Evolutionary conservation across 371 early-diverging fungal species (phyloP).

Genomic region (Saksenaea vasiformis): DNA sequence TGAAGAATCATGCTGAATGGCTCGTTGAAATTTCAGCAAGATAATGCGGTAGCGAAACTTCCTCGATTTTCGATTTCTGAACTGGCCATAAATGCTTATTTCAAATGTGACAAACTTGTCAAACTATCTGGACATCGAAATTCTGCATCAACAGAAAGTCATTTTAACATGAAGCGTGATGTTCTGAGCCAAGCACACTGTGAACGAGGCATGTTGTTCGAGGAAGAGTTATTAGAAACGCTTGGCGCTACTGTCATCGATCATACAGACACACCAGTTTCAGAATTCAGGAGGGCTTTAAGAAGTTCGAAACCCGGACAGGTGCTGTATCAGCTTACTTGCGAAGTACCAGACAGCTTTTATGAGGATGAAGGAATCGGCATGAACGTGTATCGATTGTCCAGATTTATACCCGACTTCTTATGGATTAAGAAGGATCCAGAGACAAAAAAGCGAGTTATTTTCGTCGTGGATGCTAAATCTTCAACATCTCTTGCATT

Average conservation of each 20-base stretch:
- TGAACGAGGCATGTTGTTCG: constrained; percentile 26
- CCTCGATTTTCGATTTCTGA: constrained; percentile 19
- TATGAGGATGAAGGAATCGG: constrained; percentile 32
- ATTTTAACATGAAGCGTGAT: not conserved
- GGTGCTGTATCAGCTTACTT: constrained; percentile 47
- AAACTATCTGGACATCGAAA: constrained; percentile 5
- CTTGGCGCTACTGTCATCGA: constrained; percentile 27
- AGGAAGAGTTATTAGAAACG: constrained; percentile 30
- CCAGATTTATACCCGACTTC: constrained; percentile 54
- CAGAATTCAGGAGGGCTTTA: constrained; percentile 27
- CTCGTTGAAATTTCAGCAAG: not conserved
- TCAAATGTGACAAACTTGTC: constrained; percentile 26
- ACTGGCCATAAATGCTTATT: constrained; percentile 19
- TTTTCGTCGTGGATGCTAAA: constrained; percentile 57
- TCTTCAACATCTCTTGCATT: constrained; percentile 40
- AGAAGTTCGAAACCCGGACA: constrained; percentile 19
- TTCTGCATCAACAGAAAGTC: not conserved
- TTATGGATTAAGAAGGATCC: constrained; percentile 41
- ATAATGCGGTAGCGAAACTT: not conserved
- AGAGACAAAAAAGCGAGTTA: constrained; percentile 19
- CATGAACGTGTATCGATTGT: constrained; percentile 31
- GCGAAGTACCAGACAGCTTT: constrained; percentile 37
- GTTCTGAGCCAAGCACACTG: constrained; percentile 13
- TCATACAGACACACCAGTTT: constrained; percentile 29
- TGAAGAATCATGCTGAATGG: too few species aligned